phyloP scores from a whole-genome alignment of 768 basidiomycete genomes.

The Melanogaster broomeanus region DNA sequence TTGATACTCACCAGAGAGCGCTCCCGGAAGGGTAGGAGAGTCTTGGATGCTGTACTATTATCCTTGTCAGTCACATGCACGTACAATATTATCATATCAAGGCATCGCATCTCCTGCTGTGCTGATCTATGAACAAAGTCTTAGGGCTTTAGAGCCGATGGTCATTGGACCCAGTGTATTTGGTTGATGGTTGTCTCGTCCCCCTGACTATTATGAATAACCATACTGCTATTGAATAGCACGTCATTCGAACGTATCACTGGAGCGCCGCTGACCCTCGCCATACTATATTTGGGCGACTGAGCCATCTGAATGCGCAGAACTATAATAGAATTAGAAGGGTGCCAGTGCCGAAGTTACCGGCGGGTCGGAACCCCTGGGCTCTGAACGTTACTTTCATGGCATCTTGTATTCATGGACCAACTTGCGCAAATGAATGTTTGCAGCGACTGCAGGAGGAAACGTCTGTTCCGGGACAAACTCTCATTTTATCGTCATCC shows the following conservation, averaged over 20 bases:
- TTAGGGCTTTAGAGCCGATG: background rate
- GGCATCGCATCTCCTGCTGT: background rate
- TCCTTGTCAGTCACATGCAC: constrained; percentile 18
- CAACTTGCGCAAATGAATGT: constrained; percentile 9
- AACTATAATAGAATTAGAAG: no score
- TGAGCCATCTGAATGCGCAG: no score
- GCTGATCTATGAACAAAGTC: constrained; percentile 6
- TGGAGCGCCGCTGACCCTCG: no score
- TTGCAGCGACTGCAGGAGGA: background rate
- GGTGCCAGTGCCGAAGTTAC: no score
- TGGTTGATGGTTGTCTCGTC: background rate
- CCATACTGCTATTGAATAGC: no score
- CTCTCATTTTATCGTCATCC: constrained; percentile 9
- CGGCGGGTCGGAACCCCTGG: no score
- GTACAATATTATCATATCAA: constrained; percentile 1
- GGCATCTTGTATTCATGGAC: constrained; percentile 12
- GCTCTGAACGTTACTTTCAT: background rate
- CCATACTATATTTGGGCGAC: no score
- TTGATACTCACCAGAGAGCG: constrained; percentile 21
- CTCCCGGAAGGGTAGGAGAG: constrained; percentile 18
- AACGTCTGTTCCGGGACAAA: background rate
- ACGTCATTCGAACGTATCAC: no score
- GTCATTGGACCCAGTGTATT: background rate
- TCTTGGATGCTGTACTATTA: constrained; percentile 24
- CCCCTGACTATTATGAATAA: no score